phyloP scores from a whole-genome alignment of 2,329 filamentous ascomycete species.

The Pyrenophora tritici-repentis region DNA sequence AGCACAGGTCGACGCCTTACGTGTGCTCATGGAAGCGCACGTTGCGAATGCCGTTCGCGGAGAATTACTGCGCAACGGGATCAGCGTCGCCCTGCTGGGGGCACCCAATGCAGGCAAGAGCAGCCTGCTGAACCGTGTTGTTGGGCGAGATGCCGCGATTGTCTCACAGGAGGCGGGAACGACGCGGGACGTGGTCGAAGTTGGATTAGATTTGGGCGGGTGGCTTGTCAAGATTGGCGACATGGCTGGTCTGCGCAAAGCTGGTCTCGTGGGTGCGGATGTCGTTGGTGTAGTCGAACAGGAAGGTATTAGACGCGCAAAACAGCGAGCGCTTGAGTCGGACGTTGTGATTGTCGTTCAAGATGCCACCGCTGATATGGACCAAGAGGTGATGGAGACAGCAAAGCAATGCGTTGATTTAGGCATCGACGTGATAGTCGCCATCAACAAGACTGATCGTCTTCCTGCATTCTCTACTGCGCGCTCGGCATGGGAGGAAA shows the following conservation, averaged over 20 bases:
- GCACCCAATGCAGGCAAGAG: slow-evolving; percentile 96
- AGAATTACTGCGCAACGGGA: slow-evolving; percentile 82
- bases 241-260: slow-evolving; percentile 81
- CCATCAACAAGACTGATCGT: slow-evolving; percentile 66
- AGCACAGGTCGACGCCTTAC: slow-evolving; percentile 64
- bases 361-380: slow-evolving; percentile 70
- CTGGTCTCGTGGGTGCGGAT: slow-evolving; percentile 34
- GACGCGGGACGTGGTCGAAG: slow-evolving; percentile 91
- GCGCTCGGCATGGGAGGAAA: slow-evolving; percentile 25
- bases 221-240: slow-evolving; percentile 95
- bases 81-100: slow-evolving; percentile 83
- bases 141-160: slow-evolving; percentile 92
- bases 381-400: slow-evolving; percentile 63
- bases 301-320: slow-evolving; percentile 89
- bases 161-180: slow-evolving; percentile 93
- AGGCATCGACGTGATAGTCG: slow-evolving; percentile 61
- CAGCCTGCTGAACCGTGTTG: slow-evolving; percentile 85
- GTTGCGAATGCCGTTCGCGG: slow-evolving; percentile 78
- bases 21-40: slow-evolving; percentile 68
- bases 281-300: slow-evolving; percentile 75
- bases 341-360: slow-evolving; percentile 80
- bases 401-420: slow-evolving; percentile 55
- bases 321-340: slow-evolving; percentile 77
- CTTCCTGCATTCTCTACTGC: slow-evolving; percentile 43
- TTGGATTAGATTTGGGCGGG: slow-evolving; percentile 84